Conservation (phyloP, 2,329 filamentous ascomycete species). For the Biscogniauxia mediterranea region DNA sequence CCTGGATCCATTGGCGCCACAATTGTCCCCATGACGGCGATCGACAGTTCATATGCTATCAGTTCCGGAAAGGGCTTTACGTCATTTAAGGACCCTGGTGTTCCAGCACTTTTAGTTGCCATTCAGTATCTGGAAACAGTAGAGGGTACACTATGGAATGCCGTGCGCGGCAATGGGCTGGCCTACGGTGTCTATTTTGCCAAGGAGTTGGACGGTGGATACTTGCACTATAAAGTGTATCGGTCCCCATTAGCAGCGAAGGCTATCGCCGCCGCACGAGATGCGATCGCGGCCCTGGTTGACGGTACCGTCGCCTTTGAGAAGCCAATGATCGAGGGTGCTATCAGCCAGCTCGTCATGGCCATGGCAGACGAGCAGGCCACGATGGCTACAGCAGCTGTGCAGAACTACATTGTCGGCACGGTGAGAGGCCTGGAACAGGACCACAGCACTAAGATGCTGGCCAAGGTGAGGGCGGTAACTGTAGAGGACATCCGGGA, state of each 20-base stretch:
- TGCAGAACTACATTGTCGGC: conserved; percentile 77
- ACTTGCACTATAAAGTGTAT: conserved; percentile 82
- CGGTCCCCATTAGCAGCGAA: conserved; percentile 86
- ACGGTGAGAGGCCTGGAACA: conserved; percentile 74
- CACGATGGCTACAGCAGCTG: conserved; percentile 78
- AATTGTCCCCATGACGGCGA: conserved; percentile 84
- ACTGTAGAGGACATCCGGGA: conserved; percentile 72
- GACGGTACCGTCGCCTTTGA: conserved; percentile 72
- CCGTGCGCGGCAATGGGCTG: conserved; percentile 87
- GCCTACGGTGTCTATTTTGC: conserved; percentile 85
- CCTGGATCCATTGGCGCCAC: conserved; percentile 74
- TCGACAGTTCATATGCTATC: conserved; percentile 88
- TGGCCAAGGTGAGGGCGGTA: conserved; percentile 75
- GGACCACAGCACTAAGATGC: conserved; percentile 74
- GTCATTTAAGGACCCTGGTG: conserved; percentile 70
- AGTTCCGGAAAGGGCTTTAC: conserved; percentile 72
- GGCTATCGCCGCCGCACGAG: conserved; percentile 74
- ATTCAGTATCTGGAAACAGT: conserved; percentile 88
- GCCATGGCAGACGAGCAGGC: conserved; percentile 84
- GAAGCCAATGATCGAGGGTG: conserved; percentile 79
- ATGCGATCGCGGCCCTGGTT: conserved; percentile 72
- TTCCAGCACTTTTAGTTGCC: conserved; percentile 85
- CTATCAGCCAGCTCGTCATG: conserved; percentile 86
- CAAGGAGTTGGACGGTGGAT: conserved; percentile 74
- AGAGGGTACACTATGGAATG: conserved; percentile 92